Conservation (phyloP, 306 rosid species). For the Rosa persica region DNA sequence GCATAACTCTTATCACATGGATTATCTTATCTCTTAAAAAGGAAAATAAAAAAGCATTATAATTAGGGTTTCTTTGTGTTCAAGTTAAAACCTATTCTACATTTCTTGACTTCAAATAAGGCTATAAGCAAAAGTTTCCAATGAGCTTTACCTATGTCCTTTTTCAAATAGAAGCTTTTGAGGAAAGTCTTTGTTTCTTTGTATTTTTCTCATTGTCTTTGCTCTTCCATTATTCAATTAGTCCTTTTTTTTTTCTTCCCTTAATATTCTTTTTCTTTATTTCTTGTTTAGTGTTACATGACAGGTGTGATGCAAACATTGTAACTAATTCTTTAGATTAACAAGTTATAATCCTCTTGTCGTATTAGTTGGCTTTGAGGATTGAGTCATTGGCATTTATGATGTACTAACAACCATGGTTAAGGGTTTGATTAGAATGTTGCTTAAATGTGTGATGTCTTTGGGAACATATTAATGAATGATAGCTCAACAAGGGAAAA, state of each 20-base stretch:
- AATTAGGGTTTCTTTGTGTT: constrained; percentile 10
- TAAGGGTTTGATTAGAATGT: background rate
- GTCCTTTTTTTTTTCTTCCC: background rate
- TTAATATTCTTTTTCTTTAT: background rate
- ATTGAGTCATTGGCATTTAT: background rate
- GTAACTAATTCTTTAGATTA: background rate
- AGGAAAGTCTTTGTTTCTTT: background rate
- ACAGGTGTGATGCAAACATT: background rate
- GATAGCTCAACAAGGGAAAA: background rate
- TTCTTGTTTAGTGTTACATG: background rate
- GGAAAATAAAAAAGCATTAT: background rate
- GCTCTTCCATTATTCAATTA: background rate
- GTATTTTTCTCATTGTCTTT: background rate
- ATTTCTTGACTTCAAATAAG: background rate
- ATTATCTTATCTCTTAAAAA: background rate
- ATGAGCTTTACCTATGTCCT: background rate
- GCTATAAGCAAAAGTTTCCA: background rate
- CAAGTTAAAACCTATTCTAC: constrained; percentile 11
- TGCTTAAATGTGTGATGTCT: background rate
- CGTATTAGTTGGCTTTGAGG: background rate
- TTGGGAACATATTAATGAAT: background rate
- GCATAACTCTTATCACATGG: background rate
- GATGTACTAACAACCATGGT: background rate
- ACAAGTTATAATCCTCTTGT: background rate
- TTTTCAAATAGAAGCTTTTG: background rate